phyloP scores from a whole-genome alignment of 1,139 yeast genomes.

The Ogataea hybrid region DNA sequence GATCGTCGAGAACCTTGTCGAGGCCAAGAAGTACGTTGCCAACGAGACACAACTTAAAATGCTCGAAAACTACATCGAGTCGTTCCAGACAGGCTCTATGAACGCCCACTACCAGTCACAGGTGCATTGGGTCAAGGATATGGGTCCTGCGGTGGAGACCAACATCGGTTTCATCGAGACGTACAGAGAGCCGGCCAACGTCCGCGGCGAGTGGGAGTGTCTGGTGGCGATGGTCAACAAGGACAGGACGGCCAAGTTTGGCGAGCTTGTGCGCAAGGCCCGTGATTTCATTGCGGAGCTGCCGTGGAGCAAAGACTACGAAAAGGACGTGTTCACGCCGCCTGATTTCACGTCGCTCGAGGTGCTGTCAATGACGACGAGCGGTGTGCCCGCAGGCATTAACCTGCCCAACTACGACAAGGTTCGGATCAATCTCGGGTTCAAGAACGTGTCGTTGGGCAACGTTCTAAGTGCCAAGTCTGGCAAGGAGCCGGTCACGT shows the following conservation, averaged over 20 bases:
- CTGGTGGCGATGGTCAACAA: slow-evolving; percentile 89
- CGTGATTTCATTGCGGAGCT: slow-evolving; percentile 58
- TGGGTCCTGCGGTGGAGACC: slow-evolving; percentile 80
- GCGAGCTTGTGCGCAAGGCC: slow-evolving; percentile 65
- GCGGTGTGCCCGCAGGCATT: slow-evolving; percentile 91
- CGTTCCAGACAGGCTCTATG: slow-evolving; percentile 81
- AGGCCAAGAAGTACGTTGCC: slow-evolving; percentile 64
- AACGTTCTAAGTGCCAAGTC: slow-evolving; percentile 79
- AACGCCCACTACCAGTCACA: slow-evolving; percentile 84
- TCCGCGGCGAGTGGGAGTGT: slow-evolving; percentile 94
- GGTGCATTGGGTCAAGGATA: slow-evolving; percentile 82
- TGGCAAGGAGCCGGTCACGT: slow-evolving; percentile 67
- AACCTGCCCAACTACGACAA: slow-evolving; percentile 92
- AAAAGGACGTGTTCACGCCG: slow-evolving; percentile 82
- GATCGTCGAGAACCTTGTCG: slow-evolving; percentile 53
- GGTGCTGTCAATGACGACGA: slow-evolving; percentile 84
- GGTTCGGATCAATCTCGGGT: slow-evolving; percentile 77
- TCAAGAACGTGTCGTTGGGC: slow-evolving; percentile 86
- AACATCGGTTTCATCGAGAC: slow-evolving; percentile 91
- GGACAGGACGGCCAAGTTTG: slow-evolving; percentile 80
- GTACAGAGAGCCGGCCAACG: slow-evolving; percentile 88
- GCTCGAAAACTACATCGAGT: slow-evolving; percentile 62
- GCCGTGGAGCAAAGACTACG: slow-evolving; percentile 75
- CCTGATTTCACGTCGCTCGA: slow-evolving; percentile 91
- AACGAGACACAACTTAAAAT: slow-evolving; percentile 68